Conservation (phyloP, 257 asterid species). For the Euphrasia confusa region DNA sequence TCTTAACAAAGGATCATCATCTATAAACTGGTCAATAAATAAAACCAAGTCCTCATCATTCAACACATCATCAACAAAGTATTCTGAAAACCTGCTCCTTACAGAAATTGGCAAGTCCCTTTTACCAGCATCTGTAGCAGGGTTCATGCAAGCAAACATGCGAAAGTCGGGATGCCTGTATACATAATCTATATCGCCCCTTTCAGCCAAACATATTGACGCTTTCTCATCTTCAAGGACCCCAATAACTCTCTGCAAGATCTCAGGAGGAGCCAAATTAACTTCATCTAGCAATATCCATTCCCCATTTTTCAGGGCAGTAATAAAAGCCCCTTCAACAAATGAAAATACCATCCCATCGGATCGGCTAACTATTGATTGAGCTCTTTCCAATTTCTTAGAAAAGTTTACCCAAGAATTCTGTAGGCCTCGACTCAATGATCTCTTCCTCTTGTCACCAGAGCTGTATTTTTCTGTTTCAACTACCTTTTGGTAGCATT, state of each 20-base stretch:
- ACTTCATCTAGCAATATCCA: constrained; percentile 98
- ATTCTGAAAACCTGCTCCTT: constrained; percentile 89
- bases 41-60: constrained; percentile 73
- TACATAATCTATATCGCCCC: constrained; percentile 79
- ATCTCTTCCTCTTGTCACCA: constrained; percentile 74
- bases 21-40: constrained; percentile 59
- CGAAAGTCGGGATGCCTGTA: constrained; percentile 67
- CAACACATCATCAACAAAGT: constrained; percentile 81
- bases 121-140: constrained; percentile 98
- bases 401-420: constrained; percentile 62
- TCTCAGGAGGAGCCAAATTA: constrained; percentile 98
- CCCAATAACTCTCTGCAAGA: constrained; percentile 81
- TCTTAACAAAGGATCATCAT: constrained; percentile 40
- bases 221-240: constrained; percentile 90
- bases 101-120: constrained; percentile 71
- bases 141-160: constrained; percentile 96
- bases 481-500: constrained; percentile 39
- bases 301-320: constrained; percentile 80
- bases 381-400: constrained; percentile 58
- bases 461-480: constrained; percentile 46
- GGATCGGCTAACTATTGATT: constrained; percentile 57
- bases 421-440: constrained; percentile 36
- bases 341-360: constrained; percentile 89
- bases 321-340: constrained; percentile 91
- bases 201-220: constrained; percentile 84